phyloP scores from a whole-genome alignment of 805 yeast species.

The Zygosaccharomyces bisporus region DNA sequence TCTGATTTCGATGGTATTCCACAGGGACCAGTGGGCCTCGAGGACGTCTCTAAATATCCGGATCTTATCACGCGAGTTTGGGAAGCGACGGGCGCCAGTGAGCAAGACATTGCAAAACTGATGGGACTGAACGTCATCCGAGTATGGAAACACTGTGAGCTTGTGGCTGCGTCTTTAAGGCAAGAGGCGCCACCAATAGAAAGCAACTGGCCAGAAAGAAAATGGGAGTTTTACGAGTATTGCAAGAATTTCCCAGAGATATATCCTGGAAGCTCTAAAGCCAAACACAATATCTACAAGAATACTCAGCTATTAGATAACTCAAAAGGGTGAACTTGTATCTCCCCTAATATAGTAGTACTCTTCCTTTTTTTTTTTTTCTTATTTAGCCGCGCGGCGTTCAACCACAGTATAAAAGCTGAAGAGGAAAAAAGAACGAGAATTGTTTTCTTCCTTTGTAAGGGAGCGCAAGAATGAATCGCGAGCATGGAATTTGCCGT shows the following conservation, averaged over 20 bases:
- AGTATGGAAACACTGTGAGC: conserved; percentile 44
- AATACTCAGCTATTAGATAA: conserved; percentile 3
- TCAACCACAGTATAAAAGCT: not conserved
- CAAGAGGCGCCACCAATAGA: conserved; percentile 33
- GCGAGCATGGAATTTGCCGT: too few species aligned
- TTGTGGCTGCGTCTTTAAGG: conserved; percentile 26
- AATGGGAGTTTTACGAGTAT: conserved; percentile 41
- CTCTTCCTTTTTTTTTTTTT: not conserved
- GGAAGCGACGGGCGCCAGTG: conserved; percentile 40
- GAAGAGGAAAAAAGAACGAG: not conserved
- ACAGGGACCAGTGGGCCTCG: conserved; percentile 47
- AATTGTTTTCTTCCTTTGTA: too few species aligned
- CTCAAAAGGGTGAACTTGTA: not conserved
- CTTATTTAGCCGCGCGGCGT: not conserved
- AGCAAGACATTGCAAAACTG: conserved; percentile 41
- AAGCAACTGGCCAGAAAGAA: conserved; percentile 41
- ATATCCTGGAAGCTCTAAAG: conserved; percentile 32
- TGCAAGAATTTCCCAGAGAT: conserved; percentile 38
- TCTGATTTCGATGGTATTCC: conserved; percentile 54
- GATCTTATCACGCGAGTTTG: conserved; percentile 40
- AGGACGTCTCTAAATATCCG: conserved; percentile 54
- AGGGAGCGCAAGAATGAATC: too few species aligned
- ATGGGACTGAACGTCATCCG: conserved; percentile 47
- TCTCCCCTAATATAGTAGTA: not conserved
- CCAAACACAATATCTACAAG: conserved; percentile 4